A percentile compares a stretch with the other conserved stretches of the same genome.
Conservation (phyloP, 805 yeast species). For the Ogataea haglerorum region DNA sequence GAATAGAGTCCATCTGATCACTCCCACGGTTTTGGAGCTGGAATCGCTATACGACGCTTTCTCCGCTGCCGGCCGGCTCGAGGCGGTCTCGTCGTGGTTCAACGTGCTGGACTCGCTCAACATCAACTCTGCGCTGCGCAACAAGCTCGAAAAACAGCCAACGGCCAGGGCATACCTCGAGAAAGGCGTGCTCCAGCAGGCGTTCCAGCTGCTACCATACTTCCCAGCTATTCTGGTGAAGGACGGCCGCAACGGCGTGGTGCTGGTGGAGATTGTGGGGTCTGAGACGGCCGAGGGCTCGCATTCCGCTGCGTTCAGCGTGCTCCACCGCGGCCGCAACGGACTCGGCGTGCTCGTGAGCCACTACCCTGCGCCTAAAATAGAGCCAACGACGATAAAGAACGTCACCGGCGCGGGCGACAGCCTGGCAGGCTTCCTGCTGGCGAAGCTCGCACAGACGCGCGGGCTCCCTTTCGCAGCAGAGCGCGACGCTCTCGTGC, state of each 20-base stretch:
- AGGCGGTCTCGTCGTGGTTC: conserved; percentile 68
- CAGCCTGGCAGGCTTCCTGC: conserved; percentile 63
- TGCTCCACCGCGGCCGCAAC: conserved; percentile 26
- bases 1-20: conserved; percentile 43
- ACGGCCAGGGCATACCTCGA: conserved; percentile 29
- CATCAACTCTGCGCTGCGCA: conserved; percentile 44
- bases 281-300: conserved; percentile 6
- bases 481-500: conserved; percentile 15
- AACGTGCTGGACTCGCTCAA: conserved; percentile 62
- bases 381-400: conserved; percentile 38
- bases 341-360: conserved; percentile 57
- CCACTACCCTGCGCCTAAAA: conserved; percentile 43
- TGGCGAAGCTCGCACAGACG: conserved; percentile 37
- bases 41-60: conserved; percentile 51
- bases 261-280: conserved; percentile 39
- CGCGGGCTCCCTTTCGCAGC: background rate
- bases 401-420: conserved; percentile 93
- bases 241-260: conserved; percentile 63
- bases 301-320: conserved; percentile 15
- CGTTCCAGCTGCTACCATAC: conserved; percentile 70
- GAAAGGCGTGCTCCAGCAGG: conserved; percentile 58
- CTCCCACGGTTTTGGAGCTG: conserved; percentile 72
- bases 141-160: conserved; percentile 37
- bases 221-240: conserved; percentile 64
- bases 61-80: conserved; percentile 36